Evolutionary conservation across 306 rosid species (phyloP).

Genomic region (Sesbania bispinosa): DNA sequence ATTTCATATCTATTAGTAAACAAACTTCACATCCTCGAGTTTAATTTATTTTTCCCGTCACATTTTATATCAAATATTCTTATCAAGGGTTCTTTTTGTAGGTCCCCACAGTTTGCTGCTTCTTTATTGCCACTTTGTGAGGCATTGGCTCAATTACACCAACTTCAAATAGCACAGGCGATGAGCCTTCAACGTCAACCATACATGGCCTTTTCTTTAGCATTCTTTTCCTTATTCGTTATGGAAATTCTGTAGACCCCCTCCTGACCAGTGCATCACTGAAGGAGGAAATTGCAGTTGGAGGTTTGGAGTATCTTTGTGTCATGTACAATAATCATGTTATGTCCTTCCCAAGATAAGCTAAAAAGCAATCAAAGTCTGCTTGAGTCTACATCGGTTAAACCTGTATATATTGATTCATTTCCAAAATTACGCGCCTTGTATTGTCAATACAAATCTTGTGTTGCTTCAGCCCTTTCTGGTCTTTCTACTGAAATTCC

Average conservation of each 20-base stretch:
- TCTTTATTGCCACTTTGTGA: conserved; percentile 70
- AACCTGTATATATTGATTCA: conserved; percentile 53
- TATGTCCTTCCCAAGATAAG: conserved; percentile 39
- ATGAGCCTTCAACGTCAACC: conserved; percentile 45
- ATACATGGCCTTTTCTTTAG: conserved; percentile 68
- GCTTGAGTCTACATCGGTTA: conserved; percentile 35
- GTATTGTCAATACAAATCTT: conserved; percentile 70
- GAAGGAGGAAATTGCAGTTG: conserved; percentile 56
- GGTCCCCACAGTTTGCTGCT: conserved; percentile 73
- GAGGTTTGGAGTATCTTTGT: conserved; percentile 74
- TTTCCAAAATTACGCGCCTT: conserved; percentile 68
- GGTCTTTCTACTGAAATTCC: conserved; percentile 58
- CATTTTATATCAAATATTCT: conserved; percentile 18
- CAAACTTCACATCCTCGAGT: not conserved
- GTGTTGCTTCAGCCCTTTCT: conserved; percentile 59
- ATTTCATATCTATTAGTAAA: not conserved
- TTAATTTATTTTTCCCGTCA: conserved; percentile 10
- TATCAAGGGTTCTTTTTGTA: conserved; percentile 34
- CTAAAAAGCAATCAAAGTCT: conserved; percentile 31
- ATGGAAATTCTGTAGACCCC: conserved; percentile 76
- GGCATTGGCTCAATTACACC: conserved; percentile 70
- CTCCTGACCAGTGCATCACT: conserved; percentile 55
- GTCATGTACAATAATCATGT: conserved; percentile 48
- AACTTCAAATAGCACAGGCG: conserved; percentile 37
- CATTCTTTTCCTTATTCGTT: conserved; percentile 71